Evolutionary conservation across 179 eudicot genomes (phyloP).

Genomic region (Spinacia oleracea): DNA sequence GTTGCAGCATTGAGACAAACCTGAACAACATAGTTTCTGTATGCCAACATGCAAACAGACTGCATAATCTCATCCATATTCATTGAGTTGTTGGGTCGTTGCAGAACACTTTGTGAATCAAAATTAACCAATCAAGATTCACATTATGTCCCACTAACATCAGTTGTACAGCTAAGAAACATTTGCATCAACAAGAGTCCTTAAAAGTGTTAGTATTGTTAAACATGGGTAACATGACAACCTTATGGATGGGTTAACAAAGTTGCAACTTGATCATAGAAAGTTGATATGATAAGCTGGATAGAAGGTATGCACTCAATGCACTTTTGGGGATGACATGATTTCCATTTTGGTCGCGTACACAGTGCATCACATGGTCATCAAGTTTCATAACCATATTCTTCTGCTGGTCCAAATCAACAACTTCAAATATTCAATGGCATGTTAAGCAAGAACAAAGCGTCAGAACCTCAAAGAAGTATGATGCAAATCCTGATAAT

Average conservation of each 20-base stretch:
- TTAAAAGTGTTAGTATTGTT: background rate
- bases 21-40: conserved; percentile 96
- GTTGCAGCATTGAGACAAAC: conserved; percentile 32
- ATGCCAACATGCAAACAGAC: conserved; percentile 69
- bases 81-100: conserved; percentile 56
- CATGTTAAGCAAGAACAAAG: conserved; percentile 42
- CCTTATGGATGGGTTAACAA: conserved; percentile 99
- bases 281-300: conserved; percentile 76
- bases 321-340: conserved; percentile 98
- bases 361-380: conserved; percentile 96
- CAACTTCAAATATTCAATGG: conserved; percentile 99
- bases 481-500: background rate
- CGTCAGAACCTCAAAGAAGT: background rate
- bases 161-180: background rate
- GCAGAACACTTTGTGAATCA: conserved; percentile 70
- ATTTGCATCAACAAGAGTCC: background rate
- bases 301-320: conserved; percentile 97
- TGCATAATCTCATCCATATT: conserved; percentile 81
- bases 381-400: conserved; percentile 97
- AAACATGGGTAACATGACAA: conserved; percentile 98
- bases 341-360: conserved; percentile 99
- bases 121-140: conserved; percentile 7
- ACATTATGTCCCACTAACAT: conserved; percentile 10
- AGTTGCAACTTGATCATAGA: conserved; percentile 88
- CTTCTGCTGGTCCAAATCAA: conserved; percentile 89